Evolutionary conservation across 306 rosid species (phyloP).

Genomic region (Sicyos edulis): DNA sequence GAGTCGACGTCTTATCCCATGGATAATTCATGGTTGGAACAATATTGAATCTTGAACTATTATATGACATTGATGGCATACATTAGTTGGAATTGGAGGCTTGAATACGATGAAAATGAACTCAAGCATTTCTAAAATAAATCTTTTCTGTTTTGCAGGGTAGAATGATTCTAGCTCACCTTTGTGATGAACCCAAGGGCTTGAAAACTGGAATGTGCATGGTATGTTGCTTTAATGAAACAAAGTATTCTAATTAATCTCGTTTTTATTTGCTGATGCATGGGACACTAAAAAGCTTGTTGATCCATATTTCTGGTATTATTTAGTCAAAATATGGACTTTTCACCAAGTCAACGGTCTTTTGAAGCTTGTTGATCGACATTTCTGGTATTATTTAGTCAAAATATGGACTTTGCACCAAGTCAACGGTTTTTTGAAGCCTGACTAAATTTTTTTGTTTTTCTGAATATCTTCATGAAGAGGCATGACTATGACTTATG

Average conservation of each 20-base stretch:
- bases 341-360: background rate
- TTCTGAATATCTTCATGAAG: background rate
- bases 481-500: background rate
- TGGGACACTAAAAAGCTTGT: background rate
- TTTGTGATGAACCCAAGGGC: conserved; percentile 98
- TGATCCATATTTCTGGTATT: background rate
- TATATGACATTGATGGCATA: background rate
- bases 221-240: conserved; percentile 41
- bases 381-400: background rate
- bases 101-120: background rate
- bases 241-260: background rate
- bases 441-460: background rate
- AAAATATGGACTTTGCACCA: background rate
- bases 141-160: conserved; percentile 54
- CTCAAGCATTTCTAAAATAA: conserved; percentile 1
- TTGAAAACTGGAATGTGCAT: conserved; percentile 99
- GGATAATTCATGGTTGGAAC: background rate
- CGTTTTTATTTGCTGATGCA: background rate
- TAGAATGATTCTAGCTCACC: conserved; percentile 86
- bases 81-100: background rate
- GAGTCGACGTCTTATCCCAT: background rate
- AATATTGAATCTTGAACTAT: background rate
- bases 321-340: background rate
- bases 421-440: background rate
- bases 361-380: background rate